phyloP scores from a whole-genome alignment of 2,329 filamentous ascomycete genomes.

The Lasiodiplodia theobromae region DNA sequence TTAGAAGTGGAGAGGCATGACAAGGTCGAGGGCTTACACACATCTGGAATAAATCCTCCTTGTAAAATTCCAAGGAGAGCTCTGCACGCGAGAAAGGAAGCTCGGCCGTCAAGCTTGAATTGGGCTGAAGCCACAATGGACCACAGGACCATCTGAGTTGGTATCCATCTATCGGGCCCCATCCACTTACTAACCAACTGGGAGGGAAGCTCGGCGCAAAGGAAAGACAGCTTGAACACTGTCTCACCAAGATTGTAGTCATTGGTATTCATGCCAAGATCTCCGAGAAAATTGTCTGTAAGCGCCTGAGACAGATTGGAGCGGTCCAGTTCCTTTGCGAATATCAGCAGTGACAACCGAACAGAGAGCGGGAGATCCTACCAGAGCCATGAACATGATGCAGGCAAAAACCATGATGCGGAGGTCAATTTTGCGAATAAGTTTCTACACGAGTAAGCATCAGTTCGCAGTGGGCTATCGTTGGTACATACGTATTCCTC shows the following conservation, averaged over 20 bases:
- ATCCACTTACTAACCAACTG: conserved; percentile 38
- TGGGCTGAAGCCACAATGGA: conserved; percentile 51
- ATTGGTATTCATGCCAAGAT: conserved; percentile 37
- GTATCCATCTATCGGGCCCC: conserved; percentile 49
- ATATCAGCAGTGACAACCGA: conserved; percentile 29
- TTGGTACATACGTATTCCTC: conserved; percentile 32
- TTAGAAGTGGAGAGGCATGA: conserved; percentile 1
- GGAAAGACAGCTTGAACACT: conserved; percentile 35
- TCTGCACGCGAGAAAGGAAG: conserved; percentile 52
- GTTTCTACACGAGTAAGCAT: conserved; percentile 25
- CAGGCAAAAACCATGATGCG: conserved; percentile 49
- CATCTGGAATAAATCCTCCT: conserved; percentile 58
- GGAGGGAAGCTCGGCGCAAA: conserved; percentile 38
- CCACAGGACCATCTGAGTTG: conserved; percentile 52
- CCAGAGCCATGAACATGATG: conserved; percentile 58
- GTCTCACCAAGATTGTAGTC: conserved; percentile 38
- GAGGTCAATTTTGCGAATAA: conserved; percentile 43
- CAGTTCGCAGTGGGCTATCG: background rate
- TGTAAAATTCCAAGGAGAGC: conserved; percentile 56
- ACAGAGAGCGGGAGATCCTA: background rate
- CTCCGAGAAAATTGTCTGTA: conserved; percentile 37
- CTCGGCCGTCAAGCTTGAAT: conserved; percentile 46
- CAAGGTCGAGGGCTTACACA: background rate
- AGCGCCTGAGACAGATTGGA: conserved; percentile 36
- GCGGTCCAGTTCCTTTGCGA: conserved; percentile 47